phyloP scores from a whole-genome alignment of 75 land plant genomes.

The Cunninghamia lanceolata region DNA sequence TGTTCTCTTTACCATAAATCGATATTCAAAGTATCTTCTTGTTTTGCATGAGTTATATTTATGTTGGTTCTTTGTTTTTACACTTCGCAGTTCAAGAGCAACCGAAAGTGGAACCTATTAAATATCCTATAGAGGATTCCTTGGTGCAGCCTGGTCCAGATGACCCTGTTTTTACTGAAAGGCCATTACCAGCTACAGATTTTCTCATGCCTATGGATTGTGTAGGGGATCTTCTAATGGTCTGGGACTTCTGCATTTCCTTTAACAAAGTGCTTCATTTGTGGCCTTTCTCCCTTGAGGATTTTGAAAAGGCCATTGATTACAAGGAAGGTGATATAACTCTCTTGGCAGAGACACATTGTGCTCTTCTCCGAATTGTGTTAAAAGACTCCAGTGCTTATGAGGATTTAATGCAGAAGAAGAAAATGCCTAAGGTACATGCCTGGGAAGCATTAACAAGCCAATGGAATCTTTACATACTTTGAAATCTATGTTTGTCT shows the following conservation, averaged over 20 bases:
- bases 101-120: slow-evolving; percentile 34
- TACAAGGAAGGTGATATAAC: slow-evolving; percentile 46
- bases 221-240: slow-evolving; percentile 82
- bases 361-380: slow-evolving; percentile 60
- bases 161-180: slow-evolving; percentile 60
- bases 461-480: not conserved
- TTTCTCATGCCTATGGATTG: slow-evolving; percentile 79
- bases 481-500: not conserved
- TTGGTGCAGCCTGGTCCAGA: slow-evolving; percentile 53
- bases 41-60: not conserved
- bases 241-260: slow-evolving; percentile 88
- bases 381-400: slow-evolving; percentile 52
- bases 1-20: not conserved
- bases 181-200: slow-evolving; percentile 67
- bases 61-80: not conserved
- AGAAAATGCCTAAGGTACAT: slow-evolving; percentile 43
- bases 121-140: slow-evolving; percentile 89
- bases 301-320: slow-evolving; percentile 76
- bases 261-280: slow-evolving; percentile 62
- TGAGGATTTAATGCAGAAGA: slow-evolving; percentile 23
- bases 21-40: not conserved
- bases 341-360: slow-evolving; percentile 63
- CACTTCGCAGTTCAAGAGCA: slow-evolving; percentile 24
- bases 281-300: slow-evolving; percentile 76
- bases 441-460: not conserved